Conservation (phyloP, 345 rosid species). For the Arabidopsis arenosa region DNA sequence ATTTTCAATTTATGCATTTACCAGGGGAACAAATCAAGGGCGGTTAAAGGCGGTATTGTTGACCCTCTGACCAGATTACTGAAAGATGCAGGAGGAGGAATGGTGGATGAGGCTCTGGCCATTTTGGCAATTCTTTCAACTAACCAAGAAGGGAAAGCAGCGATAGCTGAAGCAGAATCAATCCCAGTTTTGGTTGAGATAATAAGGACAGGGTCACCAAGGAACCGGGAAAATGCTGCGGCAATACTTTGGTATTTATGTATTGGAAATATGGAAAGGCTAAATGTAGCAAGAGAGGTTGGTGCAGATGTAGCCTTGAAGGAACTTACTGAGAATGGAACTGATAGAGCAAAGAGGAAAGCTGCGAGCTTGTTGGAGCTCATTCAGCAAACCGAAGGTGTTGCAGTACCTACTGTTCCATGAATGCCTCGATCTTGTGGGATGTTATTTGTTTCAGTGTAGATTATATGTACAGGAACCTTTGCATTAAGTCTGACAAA, state of each 20-base stretch:
- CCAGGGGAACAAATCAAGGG: slow-evolving; percentile 97
- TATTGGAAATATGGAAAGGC: slow-evolving; percentile 64
- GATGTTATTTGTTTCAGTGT: slow-evolving; percentile 25
- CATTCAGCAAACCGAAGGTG: slow-evolving; percentile 57
- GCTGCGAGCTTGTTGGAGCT: slow-evolving; percentile 81
- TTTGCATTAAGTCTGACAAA: slow-evolving; percentile 20
- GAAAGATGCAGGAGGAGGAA: slow-evolving; percentile 92
- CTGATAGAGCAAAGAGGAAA: slow-evolving; percentile 97
- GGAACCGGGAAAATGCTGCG: slow-evolving; percentile 90
- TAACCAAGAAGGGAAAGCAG: slow-evolving; percentile 83
- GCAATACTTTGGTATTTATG: slow-evolving; percentile 89
- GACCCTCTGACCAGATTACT: slow-evolving; percentile 71
- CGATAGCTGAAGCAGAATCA: slow-evolving; percentile 78
- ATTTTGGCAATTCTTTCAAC: slow-evolving; percentile 90
- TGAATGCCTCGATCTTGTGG: slow-evolving; percentile 14
- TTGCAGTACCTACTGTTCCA: slow-evolving; percentile 26
- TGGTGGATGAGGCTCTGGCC: slow-evolving; percentile 95
- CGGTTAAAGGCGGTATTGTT: slow-evolving; percentile 89
- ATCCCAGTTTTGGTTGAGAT: slow-evolving; percentile 78
- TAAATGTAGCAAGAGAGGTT: slow-evolving; percentile 65
- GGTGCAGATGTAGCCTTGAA: slow-evolving; percentile 78
- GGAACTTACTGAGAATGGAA: slow-evolving; percentile 84
- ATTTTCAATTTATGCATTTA: slow-evolving; percentile 90
- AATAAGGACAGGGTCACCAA: slow-evolving; percentile 84
- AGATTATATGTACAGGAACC: slow-evolving; percentile 29